These are phyloP conservation scores for Vitis hybrid DNA, from an alignment of 177 flowering plant species.

Conservation along the genomic window DNA sequence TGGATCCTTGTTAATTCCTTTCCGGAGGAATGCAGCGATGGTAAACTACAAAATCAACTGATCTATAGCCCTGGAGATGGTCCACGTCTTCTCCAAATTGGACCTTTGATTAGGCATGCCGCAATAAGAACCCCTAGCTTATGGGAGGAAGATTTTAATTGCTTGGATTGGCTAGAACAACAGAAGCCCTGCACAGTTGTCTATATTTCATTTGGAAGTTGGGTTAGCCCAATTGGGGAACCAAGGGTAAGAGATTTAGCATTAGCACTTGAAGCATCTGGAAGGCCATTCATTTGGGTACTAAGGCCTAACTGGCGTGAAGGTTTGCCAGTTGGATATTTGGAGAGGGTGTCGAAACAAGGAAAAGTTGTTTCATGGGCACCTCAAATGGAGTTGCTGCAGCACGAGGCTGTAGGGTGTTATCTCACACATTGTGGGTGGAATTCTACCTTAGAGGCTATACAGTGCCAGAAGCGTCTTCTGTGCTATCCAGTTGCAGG, in stretches of 20 bases:
- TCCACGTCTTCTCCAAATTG: slow-evolving; percentile 36
- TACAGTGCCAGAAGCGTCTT: slow-evolving; percentile 42
- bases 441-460: slow-evolving; percentile 84
- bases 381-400: slow-evolving; percentile 67
- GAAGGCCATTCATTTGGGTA: slow-evolving; percentile 69
- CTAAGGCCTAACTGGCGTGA: slow-evolving; percentile 43
- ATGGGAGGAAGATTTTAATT: slow-evolving; percentile 68
- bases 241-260: slow-evolving; percentile 47
- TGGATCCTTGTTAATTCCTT: slow-evolving; percentile 66
- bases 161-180: slow-evolving; percentile 62
- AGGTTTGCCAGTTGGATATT: slow-evolving; percentile 49
- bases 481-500: slow-evolving; percentile 78
- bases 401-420: slow-evolving; percentile 57
- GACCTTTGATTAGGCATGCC: slow-evolving; percentile 35
- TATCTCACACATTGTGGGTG: slow-evolving; percentile 88
- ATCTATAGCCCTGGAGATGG: neutral
- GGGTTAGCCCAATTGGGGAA: slow-evolving; percentile 69
- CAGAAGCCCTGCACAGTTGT: slow-evolving; percentile 51
- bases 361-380: slow-evolving; percentile 78
- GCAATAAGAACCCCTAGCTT: slow-evolving; percentile 36
- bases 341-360: slow-evolving; percentile 29
- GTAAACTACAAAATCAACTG: neutral
- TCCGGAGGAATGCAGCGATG: slow-evolving; percentile 22
- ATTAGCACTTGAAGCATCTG: slow-evolving; percentile 45
- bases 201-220: slow-evolving; percentile 84